A percentile compares a stretch with the other conserved stretches of the same genome.
phyloP scores from a whole-genome alignment of 805 yeast species.

The Metahyphopichia silvanorum region DNA sequence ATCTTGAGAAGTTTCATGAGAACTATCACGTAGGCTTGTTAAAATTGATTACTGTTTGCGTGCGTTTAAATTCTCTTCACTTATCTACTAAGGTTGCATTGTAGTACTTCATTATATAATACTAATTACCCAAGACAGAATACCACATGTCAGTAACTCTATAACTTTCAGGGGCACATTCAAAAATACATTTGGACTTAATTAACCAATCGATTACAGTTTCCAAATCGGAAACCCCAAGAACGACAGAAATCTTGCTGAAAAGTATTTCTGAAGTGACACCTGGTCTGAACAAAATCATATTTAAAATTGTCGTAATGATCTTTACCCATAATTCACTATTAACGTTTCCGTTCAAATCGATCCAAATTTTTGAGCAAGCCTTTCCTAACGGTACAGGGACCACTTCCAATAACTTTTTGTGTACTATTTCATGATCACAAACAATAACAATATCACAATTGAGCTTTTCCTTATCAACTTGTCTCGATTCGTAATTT shows the following conservation, averaged over 20 bases:
- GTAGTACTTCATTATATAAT: no score
- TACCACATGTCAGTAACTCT: constrained; percentile 49
- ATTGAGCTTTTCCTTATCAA: constrained; percentile 64
- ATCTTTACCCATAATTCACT: constrained; percentile 57
- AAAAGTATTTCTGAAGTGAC: constrained; percentile 18
- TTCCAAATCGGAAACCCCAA: constrained; percentile 25
- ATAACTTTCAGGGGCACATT: constrained; percentile 35
- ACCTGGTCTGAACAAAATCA: constrained; percentile 37
- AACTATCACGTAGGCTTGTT: no score
- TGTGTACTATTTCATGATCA: constrained; percentile 6
- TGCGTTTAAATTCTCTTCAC: no score
- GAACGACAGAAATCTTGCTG: constrained; percentile 23
- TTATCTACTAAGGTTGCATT: no score
- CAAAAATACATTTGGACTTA: constrained; percentile 31
- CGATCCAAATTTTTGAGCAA: constrained; percentile 72
- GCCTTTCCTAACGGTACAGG: constrained; percentile 60
- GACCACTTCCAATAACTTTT: constrained; percentile 10
- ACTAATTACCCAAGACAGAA: constrained; percentile 27
- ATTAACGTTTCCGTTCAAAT: constrained; percentile 59
- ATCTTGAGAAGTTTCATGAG: no score
- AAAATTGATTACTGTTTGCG: no score
- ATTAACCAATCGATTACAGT: constrained; percentile 39
- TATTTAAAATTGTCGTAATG: constrained; percentile 41
- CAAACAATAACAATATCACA: constrained; percentile 54
- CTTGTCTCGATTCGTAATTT: constrained; percentile 72